A percentile compares a stretch with the other conserved stretches of the same genome.
Evolutionary conservation across 1,284 basidiomycete species (phyloP).

Genomic region (Leccinum angustisporum): DNA sequence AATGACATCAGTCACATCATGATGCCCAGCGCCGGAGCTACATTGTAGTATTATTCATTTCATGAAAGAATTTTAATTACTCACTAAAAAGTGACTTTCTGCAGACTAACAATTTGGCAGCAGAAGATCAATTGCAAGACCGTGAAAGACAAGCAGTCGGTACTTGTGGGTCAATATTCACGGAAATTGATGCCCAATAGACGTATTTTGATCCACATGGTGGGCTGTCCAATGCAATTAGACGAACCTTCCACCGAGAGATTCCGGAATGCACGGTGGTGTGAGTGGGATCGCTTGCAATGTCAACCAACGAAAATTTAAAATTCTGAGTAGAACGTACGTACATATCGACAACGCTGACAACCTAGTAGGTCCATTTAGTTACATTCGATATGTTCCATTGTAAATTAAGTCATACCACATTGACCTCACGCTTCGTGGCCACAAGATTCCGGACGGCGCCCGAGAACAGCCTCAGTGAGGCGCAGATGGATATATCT

Average conservation of each 20-base stretch:
- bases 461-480: not conserved
- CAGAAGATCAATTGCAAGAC: not conserved
- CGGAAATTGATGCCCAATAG: not conserved
- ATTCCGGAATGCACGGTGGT: not conserved
- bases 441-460: not conserved
- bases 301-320: not conserved
- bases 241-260: not conserved
- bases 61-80: not conserved
- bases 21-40: not conserved
- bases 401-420: not conserved
- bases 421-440: not conserved
- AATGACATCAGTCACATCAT: not conserved
- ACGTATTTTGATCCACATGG: not conserved
- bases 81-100: not conserved
- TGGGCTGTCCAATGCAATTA: not conserved
- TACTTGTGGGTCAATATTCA: not conserved
- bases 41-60: not conserved
- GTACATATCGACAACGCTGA: not conserved
- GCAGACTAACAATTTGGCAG: not conserved
- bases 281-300: not conserved
- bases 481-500: not conserved
- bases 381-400: not conserved
- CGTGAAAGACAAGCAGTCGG: not conserved
- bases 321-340: not conserved
- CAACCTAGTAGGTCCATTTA: not conserved